These are phyloP conservation scores for Scytalidium lignicola DNA, from an alignment of 2,329 filamentous ascomycete genomes.

Conservation along the genomic window DNA sequence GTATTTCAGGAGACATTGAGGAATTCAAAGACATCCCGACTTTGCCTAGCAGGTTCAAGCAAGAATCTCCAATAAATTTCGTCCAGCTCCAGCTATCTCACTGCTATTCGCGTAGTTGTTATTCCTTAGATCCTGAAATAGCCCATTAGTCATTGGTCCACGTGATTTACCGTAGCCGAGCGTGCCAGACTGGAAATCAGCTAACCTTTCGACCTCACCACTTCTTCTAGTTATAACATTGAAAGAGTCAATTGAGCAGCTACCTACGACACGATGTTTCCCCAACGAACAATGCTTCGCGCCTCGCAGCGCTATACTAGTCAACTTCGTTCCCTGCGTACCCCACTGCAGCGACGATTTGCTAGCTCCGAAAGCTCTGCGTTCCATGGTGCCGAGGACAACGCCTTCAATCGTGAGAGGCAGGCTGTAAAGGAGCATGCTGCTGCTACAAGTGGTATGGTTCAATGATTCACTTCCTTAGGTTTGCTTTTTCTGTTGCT, in stretches of 20 bases:
- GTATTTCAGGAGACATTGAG: background rate
- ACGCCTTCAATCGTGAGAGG: conserved; percentile 90
- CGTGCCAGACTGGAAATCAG: background rate
- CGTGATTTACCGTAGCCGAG: conserved; percentile 1
- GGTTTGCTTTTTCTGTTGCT: conserved; percentile 19
- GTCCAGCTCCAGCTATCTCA: too few relatives aligned
- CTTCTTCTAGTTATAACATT: background rate
- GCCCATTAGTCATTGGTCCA: too few relatives aligned
- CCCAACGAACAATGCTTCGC: conserved; percentile 57
- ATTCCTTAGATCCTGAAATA: too few relatives aligned
- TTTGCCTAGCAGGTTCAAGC: too few relatives aligned
- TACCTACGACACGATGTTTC: conserved; percentile 49
- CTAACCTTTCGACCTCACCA: background rate
- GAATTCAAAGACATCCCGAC: background rate
- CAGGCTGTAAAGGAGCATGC: conserved; percentile 88
- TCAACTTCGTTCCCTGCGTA: conserved; percentile 52
- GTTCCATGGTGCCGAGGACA: conserved; percentile 64
- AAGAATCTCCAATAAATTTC: too few relatives aligned
- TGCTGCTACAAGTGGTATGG: conserved; percentile 71
- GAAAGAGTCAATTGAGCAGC: conserved; percentile 17
- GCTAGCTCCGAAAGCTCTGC: conserved; percentile 54
- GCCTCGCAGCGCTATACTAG: conserved; percentile 57
- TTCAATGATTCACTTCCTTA: background rate
- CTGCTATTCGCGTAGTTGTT: too few relatives aligned
- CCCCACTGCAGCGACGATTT: conserved; percentile 63